Evolutionary conservation across 768 basidiomycete species (phyloP), one percentile per base, ranked within the genome.

Genomic region (Russula emetica): DNA sequence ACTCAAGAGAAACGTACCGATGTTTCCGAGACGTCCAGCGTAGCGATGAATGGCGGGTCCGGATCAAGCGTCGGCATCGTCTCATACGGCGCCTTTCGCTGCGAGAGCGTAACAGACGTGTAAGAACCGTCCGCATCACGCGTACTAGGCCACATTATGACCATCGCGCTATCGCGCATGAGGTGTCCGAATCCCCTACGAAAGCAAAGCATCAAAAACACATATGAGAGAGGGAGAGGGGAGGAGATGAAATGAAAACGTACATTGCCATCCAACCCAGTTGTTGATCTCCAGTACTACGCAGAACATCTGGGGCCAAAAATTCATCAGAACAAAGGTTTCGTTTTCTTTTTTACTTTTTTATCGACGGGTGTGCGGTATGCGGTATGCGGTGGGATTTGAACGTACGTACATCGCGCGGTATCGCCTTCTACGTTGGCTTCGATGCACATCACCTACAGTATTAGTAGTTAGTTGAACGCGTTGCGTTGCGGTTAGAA

Each of bases 131-230:
- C 83, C 38, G 13, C 44, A 26, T 22, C 63, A 16, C 74, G 72
- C 70, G 88, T 86, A n/a, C n/a, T n/a, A 8, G 81, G 75, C 88
- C 88, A 91, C 78, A 85, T 82, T 34, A 90, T 85, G 63, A 91
- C 84, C 86, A 91, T 88, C 0, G 83, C 80, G 7, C 80, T 76
- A 67, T 79, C 75, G 1, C 77, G 71, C 86, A 87, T 86, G 61
- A 72, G 67, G 10, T 63, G 66, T 26, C 86, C 86, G 69, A 84
- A 87, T 5, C 86, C 86, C 70, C 85, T 87, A 68, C 9, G 55
- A 28, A 3, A 4, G 45, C 14, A 26, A 24, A 45, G 4, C 44
- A 22, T 45, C n/a, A 13, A 5, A 40, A 7, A 40, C 18, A 18
- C 14, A 16, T n/a, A 49, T 14, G 5, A 36, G 5, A 22, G 11